Percentiles rank a stretch among this genome's conserved stretches.
Evolutionary conservation across 2,329 filamentous ascomycete genomes (phyloP).

Genomic region (Botrytis squamosa): DNA sequence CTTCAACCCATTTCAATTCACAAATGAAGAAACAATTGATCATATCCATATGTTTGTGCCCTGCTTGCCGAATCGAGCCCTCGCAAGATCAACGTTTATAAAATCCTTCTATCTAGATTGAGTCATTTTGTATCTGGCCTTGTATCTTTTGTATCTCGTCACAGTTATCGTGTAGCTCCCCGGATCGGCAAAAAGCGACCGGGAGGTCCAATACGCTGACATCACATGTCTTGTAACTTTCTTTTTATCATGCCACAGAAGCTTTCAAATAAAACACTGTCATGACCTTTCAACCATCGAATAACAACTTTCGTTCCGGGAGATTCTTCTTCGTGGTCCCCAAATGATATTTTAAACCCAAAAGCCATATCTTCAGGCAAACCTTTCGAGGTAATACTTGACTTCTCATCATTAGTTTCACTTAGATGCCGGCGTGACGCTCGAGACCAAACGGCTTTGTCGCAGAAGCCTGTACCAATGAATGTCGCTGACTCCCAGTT

Average conservation of each 20-base stretch:
- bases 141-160: background rate
- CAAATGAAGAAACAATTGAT: background rate
- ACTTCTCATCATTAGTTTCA: slow-evolving; percentile 29
- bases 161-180: too few species aligned
- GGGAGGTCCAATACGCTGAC: background rate
- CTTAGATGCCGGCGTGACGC: slow-evolving; percentile 42
- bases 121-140: background rate
- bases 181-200: too few species aligned
- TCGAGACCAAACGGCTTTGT: slow-evolving; percentile 40
- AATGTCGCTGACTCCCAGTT: slow-evolving; percentile 34
- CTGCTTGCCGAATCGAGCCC: background rate
- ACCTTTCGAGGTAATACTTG: slow-evolving; percentile 37
- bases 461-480: slow-evolving; percentile 35
- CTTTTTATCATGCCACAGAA: slow-evolving; percentile 77
- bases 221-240: background rate
- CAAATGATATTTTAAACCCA: slow-evolving; percentile 55
- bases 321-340: slow-evolving; percentile 40
- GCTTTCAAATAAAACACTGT: slow-evolving; percentile 77
- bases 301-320: slow-evolving; percentile 51
- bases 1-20: background rate
- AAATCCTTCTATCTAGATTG: background rate
- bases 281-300: slow-evolving; percentile 74
- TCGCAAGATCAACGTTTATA: background rate
- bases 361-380: slow-evolving; percentile 44
- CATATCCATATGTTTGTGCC: background rate